Evolutionary conservation across 106 monocot genomes (phyloP).

Genomic region (Narthecium ossifragum): DNA sequence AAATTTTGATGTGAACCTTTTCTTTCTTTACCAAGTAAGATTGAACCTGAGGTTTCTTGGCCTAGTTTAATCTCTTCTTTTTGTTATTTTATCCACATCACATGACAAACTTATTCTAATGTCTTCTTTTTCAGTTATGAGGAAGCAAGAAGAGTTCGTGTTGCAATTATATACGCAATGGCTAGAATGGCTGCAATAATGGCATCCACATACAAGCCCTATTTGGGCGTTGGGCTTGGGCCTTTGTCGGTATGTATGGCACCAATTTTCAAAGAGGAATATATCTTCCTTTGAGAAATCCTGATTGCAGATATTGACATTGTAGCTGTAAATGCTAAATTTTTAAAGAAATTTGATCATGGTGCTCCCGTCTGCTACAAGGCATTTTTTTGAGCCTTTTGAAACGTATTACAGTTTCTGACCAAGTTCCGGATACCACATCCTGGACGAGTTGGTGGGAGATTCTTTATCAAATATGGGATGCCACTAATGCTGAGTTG

Average conservation of each 20-base stretch:
- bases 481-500: constrained; percentile 95
- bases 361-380: too few relatives aligned
- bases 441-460: constrained; percentile 96
- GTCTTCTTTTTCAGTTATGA: constrained; percentile 63
- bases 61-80: not conserved
- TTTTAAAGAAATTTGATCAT: too few relatives aligned
- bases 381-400: too few relatives aligned
- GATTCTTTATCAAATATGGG: constrained; percentile 76
- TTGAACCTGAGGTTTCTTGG: not conserved
- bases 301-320: too few relatives aligned
- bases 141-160: constrained; percentile 82
- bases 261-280: too few relatives aligned
- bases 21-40: not conserved
- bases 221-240: constrained; percentile 92
- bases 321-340: too few relatives aligned
- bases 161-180: constrained; percentile 83
- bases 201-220: constrained; percentile 96
- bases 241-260: constrained; percentile 86
- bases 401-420: constrained; percentile 56
- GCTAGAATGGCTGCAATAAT: constrained; percentile 98
- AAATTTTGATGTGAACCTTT: too few relatives aligned
- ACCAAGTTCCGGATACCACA: constrained; percentile 87
- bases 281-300: too few relatives aligned
- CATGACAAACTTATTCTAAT: not conserved
- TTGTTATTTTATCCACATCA: not conserved